These are phyloP conservation scores for Dunaliella salina DNA, from an alignment of 163 green algal species.

Conservation along the genomic window DNA sequence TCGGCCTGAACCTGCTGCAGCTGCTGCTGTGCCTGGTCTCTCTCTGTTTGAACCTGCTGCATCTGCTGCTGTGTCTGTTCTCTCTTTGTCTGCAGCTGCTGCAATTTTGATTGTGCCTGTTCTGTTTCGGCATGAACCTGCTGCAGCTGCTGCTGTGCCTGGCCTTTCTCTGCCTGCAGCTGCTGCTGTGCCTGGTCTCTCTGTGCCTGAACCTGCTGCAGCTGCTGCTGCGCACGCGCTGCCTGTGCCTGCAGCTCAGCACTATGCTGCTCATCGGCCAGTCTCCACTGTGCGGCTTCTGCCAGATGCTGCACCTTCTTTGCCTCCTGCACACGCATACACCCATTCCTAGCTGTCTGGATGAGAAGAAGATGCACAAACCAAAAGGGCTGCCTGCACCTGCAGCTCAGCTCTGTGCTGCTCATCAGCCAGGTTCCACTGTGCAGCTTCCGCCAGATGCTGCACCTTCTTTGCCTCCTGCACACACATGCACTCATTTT, in stretches of 20 bases:
- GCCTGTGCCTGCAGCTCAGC: not conserved
- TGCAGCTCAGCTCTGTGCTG: not conserved
- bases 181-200: not conserved
- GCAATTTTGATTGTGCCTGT: too few species aligned
- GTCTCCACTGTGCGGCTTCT: not conserved
- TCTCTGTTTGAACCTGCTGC: too few species aligned
- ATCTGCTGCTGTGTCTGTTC: too few species aligned
- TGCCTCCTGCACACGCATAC: not conserved
- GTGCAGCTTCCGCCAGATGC: not conserved
- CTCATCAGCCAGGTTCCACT: not conserved
- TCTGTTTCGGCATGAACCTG: too few species aligned
- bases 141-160: too few species aligned
- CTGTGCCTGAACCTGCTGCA: not conserved
- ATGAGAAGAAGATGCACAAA: too few species aligned
- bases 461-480: not conserved
- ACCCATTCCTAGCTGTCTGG: too few species aligned
- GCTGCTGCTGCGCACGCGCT: constrained; percentile 4
- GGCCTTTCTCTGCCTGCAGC: too few species aligned
- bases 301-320: not conserved
- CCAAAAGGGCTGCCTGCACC: not conserved
- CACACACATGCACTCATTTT: too few species aligned
- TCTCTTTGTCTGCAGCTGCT: too few species aligned
- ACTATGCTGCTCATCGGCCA: not conserved
- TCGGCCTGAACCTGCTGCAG: too few species aligned
- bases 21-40: too few species aligned